These are phyloP conservation scores for Saksenaea vasiformis DNA, from an alignment of 371 early-diverging fungal genomes.

Conservation along the genomic window DNA sequence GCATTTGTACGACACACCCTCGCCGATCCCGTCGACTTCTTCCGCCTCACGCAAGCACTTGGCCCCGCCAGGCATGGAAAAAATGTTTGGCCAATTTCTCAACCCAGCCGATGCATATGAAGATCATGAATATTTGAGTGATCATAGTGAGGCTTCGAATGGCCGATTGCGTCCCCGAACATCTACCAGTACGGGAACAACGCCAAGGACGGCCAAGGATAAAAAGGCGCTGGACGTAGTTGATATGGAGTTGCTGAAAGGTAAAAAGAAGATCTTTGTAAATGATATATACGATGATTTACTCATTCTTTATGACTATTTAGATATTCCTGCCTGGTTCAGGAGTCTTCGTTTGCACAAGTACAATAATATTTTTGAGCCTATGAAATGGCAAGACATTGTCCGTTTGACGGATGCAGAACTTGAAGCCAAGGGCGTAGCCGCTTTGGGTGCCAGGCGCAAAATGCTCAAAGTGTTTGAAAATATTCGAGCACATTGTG, in stretches of 20 bases:
- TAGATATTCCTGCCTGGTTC: conserved; percentile 92
- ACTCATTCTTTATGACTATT: neutral
- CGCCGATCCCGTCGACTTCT: conserved; percentile 23
- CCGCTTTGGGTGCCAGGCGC: conserved; percentile 93
- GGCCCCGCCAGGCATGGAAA: conserved; percentile 31
- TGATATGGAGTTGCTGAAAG: conserved; percentile 72
- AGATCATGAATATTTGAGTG: conserved; percentile 53
- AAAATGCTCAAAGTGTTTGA: conserved; percentile 98
- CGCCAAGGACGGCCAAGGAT: conserved; percentile 51
- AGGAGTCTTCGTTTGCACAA: conserved; percentile 90
- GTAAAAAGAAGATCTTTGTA: conserved; percentile 29
- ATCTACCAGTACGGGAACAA: conserved; percentile 27
- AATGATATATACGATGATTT: neutral
- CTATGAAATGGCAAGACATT: conserved; percentile 87
- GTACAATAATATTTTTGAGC: conserved; percentile 86
- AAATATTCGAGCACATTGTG: conserved; percentile 62
- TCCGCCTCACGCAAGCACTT: conserved; percentile 23
- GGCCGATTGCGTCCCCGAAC: conserved; percentile 17
- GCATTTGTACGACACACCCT: conserved; percentile 11
- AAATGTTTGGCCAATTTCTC: conserved; percentile 28
- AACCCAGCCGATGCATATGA: conserved; percentile 25
- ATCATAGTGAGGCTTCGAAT: conserved; percentile 46
- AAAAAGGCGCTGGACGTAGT: conserved; percentile 74
- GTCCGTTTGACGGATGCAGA: conserved; percentile 83
- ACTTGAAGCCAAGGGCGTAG: conserved; percentile 84